Base-by-base conservation (phyloP, 2,329 filamentous ascomycete species). In the Neofusicoccum sp. region DNA sequence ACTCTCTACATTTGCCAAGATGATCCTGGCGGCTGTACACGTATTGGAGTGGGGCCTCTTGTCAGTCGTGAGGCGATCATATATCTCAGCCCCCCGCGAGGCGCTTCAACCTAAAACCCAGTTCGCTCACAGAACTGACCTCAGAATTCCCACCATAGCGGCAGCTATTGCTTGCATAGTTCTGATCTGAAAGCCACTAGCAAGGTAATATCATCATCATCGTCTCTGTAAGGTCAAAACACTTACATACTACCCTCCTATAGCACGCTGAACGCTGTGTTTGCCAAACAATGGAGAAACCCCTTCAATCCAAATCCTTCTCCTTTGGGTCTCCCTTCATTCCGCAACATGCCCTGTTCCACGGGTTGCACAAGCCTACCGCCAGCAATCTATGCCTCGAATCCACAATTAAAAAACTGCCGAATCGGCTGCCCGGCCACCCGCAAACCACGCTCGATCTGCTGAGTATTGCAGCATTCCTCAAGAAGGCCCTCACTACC, bases 381-480 rank as follows among this genome's bases (percentile, higher is more conserved):
- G 31, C 38, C 11, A 14, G 24, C 49, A 33, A 31, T 7, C 20
- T 43, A 16, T 43, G 26, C 14, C 51, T 56, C 36, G 51, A 20
- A 26, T 56, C 51, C 2, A 56, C 51, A 2, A 30, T 12, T 14
- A 43, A 41, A 11, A 56, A 56, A 31, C 36, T 56, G 5, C 56
- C 56, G 2, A 41, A 85, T 34, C 58, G 58, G 6, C 38, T 56
- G 3, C 47, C 47, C 1, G 41, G 47, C 3, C 47, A 40, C 28
- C 58, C 58, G 26, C 47, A 53, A 30, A 61, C 41, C 4, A 30
- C 12, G 14, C 26, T 61, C 3, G 31, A 16, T 6, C 34, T 62
- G 87, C 88, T 3, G 85, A 87, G 58, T 88, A 87, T 49, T 2
- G 12, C 31, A 26, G 9, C 6, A 4, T 59, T 41, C 24, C 44